These are phyloP conservation scores for Yamadazyma phyllophila DNA, from an alignment of 805 yeast genomes.

Conservation along the genomic window DNA sequence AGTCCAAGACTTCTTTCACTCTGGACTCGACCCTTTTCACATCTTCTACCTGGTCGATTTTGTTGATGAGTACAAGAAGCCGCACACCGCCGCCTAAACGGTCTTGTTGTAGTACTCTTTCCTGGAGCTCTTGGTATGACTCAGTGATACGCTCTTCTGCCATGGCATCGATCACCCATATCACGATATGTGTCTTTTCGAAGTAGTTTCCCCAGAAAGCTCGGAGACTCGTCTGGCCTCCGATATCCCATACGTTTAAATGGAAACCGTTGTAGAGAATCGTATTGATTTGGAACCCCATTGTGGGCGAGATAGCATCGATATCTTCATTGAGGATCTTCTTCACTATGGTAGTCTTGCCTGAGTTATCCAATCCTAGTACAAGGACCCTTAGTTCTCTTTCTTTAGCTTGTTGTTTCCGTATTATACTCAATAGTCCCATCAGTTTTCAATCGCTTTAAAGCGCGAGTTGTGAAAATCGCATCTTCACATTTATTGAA, in stretches of 20 bases:
- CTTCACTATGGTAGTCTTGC: conserved; percentile 82
- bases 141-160: conserved; percentile 62
- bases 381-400: conserved; percentile 70
- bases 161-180: conserved; percentile 83
- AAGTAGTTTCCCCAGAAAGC: conserved; percentile 76
- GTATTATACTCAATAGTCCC: conserved; percentile 80
- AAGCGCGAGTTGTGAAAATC: background rate
- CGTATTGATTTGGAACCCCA: conserved; percentile 83
- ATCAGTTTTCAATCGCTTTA: conserved; percentile 32
- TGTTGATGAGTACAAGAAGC: conserved; percentile 70
- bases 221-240: conserved; percentile 53
- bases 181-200: conserved; percentile 67
- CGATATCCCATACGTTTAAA: conserved; percentile 81
- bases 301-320: conserved; percentile 71
- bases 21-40: conserved; percentile 15
- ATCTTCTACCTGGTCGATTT: conserved; percentile 55
- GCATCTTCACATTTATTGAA: background rate
- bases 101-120: conserved; percentile 61
- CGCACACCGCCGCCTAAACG: conserved; percentile 61
- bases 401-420: conserved; percentile 81
- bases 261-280: conserved; percentile 42
- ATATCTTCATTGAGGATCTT: conserved; percentile 51
- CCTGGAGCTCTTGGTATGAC: conserved; percentile 61
- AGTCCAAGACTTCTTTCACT: conserved; percentile 11
- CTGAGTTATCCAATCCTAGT: conserved; percentile 87